phyloP scores from a whole-genome alignment of 768 basidiomycete species.

The Pholiota microspora region DNA sequence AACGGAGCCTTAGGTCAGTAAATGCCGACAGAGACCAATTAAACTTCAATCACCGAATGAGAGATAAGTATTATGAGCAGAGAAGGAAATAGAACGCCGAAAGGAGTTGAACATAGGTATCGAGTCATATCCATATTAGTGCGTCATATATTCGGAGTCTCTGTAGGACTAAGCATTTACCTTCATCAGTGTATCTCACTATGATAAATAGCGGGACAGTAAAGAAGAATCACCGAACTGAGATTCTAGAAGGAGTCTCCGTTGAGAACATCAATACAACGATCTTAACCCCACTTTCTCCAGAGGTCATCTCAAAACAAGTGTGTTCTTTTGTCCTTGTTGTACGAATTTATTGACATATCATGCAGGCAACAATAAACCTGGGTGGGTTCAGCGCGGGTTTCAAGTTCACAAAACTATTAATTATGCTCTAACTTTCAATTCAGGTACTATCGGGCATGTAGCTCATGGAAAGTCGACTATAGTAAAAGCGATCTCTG shows the following conservation, averaged over 20 bases:
- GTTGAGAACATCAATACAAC: constrained; percentile 76
- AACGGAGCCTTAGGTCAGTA: no score
- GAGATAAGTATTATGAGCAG: no score
- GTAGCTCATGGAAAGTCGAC: constrained; percentile 99
- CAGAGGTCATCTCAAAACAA: constrained; percentile 90
- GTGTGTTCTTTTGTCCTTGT: constrained; percentile 40
- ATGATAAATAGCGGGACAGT: no score
- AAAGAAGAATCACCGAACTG: no score
- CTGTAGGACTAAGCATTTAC: no score
- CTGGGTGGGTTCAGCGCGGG: constrained; percentile 59
- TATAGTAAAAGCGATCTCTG: constrained; percentile 98
- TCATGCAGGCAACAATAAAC: constrained; percentile 87
- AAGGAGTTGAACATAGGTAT: no score
- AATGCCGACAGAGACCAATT: no score
- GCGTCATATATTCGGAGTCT: no score
- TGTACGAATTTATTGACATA: not conserved
- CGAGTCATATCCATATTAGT: no score
- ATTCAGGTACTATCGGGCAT: constrained; percentile 92
- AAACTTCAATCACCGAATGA: no score
- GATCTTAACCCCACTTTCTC: constrained; percentile 84
- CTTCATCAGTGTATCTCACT: no score
- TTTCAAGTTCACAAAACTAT: not conserved
- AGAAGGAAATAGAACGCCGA: no score
- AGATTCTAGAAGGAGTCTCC: constrained; percentile 48
- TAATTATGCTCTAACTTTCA: constrained; percentile 10